Evolutionary conservation across 2,329 filamentous ascomycete genomes (phyloP).

Genomic region (Phaeoacremonium minimum): DNA sequence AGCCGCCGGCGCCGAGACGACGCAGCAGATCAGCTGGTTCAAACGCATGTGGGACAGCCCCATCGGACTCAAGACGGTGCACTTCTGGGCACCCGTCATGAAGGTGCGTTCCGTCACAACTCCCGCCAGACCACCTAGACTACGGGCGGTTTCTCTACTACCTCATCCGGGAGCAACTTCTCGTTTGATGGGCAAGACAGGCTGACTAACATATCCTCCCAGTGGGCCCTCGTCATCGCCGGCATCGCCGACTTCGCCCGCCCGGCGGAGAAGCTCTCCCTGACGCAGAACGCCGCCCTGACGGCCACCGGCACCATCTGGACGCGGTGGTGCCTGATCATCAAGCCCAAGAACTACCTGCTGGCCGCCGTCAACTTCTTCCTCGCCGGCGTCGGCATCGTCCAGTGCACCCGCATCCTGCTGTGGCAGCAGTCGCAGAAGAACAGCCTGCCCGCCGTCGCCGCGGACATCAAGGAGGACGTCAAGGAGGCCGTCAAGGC

Average conservation of each 20-base stretch:
- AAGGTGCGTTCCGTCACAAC: slow-evolving; percentile 40
- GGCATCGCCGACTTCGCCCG: slow-evolving; percentile 89
- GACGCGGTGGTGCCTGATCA: slow-evolving; percentile 98
- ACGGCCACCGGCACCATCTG: slow-evolving; percentile 92
- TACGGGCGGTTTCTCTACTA: no score
- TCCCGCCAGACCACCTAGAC: background rate
- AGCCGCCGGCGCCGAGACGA: slow-evolving; percentile 40
- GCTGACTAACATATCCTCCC: slow-evolving; percentile 38
- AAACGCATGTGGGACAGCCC: slow-evolving; percentile 81
- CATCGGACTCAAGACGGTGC: slow-evolving; percentile 84
- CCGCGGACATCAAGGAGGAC: slow-evolving; percentile 25
- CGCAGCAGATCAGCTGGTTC: slow-evolving; percentile 50
- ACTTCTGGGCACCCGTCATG: slow-evolving; percentile 99
- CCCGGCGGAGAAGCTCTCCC: slow-evolving; percentile 85
- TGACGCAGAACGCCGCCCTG: slow-evolving; percentile 87
- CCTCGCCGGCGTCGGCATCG: slow-evolving; percentile 80
- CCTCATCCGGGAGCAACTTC: background rate
- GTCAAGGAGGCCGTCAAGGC: slow-evolving; percentile 34
- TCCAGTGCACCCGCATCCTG: slow-evolving; percentile 77
- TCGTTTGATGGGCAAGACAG: background rate
- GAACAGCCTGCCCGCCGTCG: slow-evolving; percentile 24
- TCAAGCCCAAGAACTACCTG: slow-evolving; percentile 90
- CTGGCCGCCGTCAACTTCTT: slow-evolving; percentile 98
- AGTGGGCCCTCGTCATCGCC: slow-evolving; percentile 91
- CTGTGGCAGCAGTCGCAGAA: slow-evolving; percentile 60